Evolutionary conservation across 1,284 basidiomycete species (phyloP).

Genomic region (Wallemia hederae): DNA sequence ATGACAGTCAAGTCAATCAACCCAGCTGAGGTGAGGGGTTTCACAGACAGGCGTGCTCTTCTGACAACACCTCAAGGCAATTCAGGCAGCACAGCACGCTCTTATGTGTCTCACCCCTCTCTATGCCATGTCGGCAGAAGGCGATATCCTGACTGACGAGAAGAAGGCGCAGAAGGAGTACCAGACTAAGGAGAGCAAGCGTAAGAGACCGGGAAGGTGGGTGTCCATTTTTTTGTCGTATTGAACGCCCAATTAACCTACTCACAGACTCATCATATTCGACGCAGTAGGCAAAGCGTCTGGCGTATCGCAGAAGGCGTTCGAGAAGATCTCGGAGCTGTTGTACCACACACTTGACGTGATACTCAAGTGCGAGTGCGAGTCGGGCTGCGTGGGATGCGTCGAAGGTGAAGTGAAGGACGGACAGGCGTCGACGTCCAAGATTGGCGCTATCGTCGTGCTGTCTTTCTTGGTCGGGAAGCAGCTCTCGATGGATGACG

Average conservation of each 20-base stretch:
- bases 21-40: slow-evolving; percentile 22
- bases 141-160: slow-evolving; percentile 58
- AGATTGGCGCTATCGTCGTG: not conserved
- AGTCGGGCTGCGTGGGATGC: slow-evolving; percentile 27
- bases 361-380: slow-evolving; percentile 38
- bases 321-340: slow-evolving; percentile 42
- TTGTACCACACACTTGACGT: slow-evolving; percentile 31
- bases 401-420: slow-evolving; percentile 3
- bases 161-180: slow-evolving; percentile 47
- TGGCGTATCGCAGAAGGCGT: slow-evolving; percentile 45
- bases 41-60: not conserved
- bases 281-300: slow-evolving; percentile 39
- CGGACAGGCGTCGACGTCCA: slow-evolving; percentile 7
- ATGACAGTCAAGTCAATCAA: slow-evolving; percentile 31
- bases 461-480: not conserved
- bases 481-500: not conserved
- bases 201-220: slow-evolving; percentile 48
- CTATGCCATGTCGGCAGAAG: slow-evolving; percentile 30
- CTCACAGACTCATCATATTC: slow-evolving; percentile 46
- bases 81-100: slow-evolving; percentile 61
- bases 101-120: slow-evolving; percentile 34
- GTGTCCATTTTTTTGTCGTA: slow-evolving; percentile 3
- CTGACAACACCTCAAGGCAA: slow-evolving; percentile 23
- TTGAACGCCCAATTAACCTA: not conserved
- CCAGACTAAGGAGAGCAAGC: slow-evolving; percentile 24